phyloP scores from a whole-genome alignment of 208 protist genomes.

The Tritrichomonas foetus region DNA sequence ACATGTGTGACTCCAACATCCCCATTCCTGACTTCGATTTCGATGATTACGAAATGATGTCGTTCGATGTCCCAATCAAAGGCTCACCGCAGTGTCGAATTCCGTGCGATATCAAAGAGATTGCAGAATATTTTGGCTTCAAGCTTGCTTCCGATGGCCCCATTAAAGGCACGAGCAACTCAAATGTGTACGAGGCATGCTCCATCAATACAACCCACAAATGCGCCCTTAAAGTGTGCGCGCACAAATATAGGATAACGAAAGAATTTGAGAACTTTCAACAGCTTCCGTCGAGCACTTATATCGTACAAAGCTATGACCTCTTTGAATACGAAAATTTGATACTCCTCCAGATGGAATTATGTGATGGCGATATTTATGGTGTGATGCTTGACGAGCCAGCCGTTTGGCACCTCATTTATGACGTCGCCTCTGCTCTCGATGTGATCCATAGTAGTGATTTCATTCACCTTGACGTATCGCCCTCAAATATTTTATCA shows the following conservation, averaged over 20 bases:
- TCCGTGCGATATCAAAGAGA: background rate
- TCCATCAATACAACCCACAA: background rate
- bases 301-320: no score
- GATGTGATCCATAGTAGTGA: background rate
- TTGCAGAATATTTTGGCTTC: background rate
- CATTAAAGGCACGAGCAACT: background rate
- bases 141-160: background rate
- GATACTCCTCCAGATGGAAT: background rate
- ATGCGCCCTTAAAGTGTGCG: background rate
- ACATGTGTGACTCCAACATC: no score
- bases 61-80: background rate
- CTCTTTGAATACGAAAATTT: no score
- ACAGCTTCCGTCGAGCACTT: no score
- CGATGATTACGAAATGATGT: background rate
- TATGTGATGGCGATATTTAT: background rate
- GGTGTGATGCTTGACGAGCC: background rate
- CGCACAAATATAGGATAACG: no score
- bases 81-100: background rate
- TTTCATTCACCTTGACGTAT: constrained; percentile 11
- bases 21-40: background rate
- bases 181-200: background rate
- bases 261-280: no score
- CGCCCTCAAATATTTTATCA: constrained; percentile 13
- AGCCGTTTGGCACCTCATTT: background rate
- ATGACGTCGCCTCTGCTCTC: background rate